A percentile compares a stretch with the other conserved stretches of the same genome.
Conservation (phyloP, 306 rosid genomes). For the Corylus americana region DNA sequence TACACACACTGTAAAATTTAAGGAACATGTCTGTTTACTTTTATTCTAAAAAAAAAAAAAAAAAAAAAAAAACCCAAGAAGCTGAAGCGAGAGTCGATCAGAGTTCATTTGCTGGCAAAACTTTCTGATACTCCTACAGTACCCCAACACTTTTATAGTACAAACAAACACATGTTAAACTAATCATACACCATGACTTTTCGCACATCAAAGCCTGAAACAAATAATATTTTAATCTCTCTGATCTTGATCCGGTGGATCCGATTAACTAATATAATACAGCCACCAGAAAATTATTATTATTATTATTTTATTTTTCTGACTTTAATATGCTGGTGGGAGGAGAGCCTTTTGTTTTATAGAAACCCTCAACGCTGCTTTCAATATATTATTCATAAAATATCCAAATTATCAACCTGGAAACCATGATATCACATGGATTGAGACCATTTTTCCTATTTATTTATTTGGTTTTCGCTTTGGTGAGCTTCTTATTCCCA, state of each 20-base stretch:
- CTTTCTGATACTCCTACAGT: not conserved
- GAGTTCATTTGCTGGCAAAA: constrained; percentile 6
- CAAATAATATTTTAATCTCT: not conserved
- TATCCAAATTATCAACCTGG: constrained; percentile 30
- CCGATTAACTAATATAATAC: constrained; percentile 27
- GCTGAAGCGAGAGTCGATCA: too few relatives aligned
- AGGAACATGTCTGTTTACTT: too few relatives aligned
- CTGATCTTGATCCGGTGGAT: constrained; percentile 39
- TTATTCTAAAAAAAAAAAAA: not conserved
- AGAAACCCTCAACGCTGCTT: constrained; percentile 11
- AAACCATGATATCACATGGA: constrained; percentile 48
- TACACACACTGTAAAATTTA: too few relatives aligned
- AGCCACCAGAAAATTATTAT: constrained; percentile 16
- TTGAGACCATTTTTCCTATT: constrained; percentile 9
- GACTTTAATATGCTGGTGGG: too few relatives aligned
- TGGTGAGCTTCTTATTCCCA: constrained; percentile 52
- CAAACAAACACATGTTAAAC: constrained; percentile 18
- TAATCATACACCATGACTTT: not conserved
- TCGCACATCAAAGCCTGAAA: not conserved
- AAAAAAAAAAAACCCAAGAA: not conserved
- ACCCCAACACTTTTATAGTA: not conserved
- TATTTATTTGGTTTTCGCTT: constrained; percentile 1
- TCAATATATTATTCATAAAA: constrained; percentile 21
- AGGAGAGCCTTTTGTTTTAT: not conserved
- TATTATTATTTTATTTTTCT: too few relatives aligned